Evolutionary conservation across 306 rosid species (phyloP), one percentile per base, ranked within the genome.

Genomic region (Canavalia gladiata): DNA sequence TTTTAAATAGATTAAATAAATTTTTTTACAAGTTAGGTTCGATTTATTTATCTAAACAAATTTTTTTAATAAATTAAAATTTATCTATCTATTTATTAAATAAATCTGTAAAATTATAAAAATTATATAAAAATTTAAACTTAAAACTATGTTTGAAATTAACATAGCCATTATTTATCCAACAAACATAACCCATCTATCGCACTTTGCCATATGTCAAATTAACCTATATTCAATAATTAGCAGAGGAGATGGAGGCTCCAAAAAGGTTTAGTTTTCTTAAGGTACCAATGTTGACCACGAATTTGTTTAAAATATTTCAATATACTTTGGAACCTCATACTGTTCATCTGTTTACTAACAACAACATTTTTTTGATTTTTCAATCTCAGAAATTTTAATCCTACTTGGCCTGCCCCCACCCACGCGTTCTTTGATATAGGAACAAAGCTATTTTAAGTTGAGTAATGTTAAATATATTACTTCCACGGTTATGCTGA

Each of bases 251-350:
- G 46, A 54, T 25, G 43, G 29, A 18, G 35, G 3, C 51, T 18
- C 64, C 10, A 46, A 34, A 34, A 58, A 59, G 13, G 49, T 50
- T 43, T 41, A 51, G 41, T 62, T 71, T 80, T 72, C 6, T 50
- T 0, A 25, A 33, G 11, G 7, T 8, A 37, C 71, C 47, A 81
- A 39, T 5, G 67, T 52, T 72, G 74, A 80, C 77, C 52, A 47
- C 1, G 0, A 3, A 1, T 56, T n/a, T 10, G 31, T 7, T 31
- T 9, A 55, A n/a, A 69, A 45, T 57, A 25, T 30, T 70, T 46
- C n/a, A 57, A 25, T 11, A 77, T 7, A 9, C 13, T 37, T 37
- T 37, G 4, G 41, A 55, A 8, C 31, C 43, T 57, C 2, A 3
- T 6, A 41, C 35, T 35, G 25, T 39, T 52, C 29, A 13, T 67